Conservation (phyloP, 2,329 filamentous ascomycete species). For the Bipolaris gigantea region DNA sequence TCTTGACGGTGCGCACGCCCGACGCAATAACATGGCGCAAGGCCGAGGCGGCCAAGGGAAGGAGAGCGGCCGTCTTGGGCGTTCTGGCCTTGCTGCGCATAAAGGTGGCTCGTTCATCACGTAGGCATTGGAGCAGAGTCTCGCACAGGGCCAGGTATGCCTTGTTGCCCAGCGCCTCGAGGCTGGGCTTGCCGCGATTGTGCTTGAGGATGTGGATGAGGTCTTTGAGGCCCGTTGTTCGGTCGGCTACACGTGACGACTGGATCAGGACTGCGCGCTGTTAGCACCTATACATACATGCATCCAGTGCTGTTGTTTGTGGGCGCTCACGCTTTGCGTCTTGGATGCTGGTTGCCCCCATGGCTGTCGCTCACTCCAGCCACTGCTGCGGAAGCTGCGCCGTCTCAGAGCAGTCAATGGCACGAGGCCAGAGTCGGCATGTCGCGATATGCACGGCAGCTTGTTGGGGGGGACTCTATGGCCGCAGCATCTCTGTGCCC, state of each 20-base stretch:
- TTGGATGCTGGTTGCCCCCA: conserved; percentile 40
- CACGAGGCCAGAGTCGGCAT: neutral
- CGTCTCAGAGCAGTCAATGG: conserved; percentile 3
- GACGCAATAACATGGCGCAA: conserved; percentile 72
- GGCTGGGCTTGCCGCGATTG: conserved; percentile 50
- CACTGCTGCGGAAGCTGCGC: conserved; percentile 5
- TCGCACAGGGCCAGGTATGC: conserved; percentile 83
- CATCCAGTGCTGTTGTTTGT: neutral
- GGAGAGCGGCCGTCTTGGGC: conserved; percentile 48
- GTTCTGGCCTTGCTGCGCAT: conserved; percentile 53
- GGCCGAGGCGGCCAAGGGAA: conserved; percentile 70
- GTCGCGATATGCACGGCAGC: neutral
- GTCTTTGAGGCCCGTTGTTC: conserved; percentile 56
- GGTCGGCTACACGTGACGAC: conserved; percentile 44
- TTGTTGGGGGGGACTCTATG: neutral
- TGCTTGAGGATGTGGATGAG: conserved; percentile 60
- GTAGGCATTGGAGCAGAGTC: conserved; percentile 69
- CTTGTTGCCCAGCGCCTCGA: conserved; percentile 66
- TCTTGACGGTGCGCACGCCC: conserved; percentile 67
- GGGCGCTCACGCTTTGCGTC: conserved; percentile 38
- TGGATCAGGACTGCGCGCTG: conserved; percentile 33
- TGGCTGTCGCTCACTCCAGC: conserved; percentile 15
- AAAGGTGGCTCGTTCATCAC: conserved; percentile 68
- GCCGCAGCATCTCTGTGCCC: neutral
- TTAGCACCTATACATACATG: conserved; percentile 11